Percentiles rank a stretch among this genome's conserved stretches.
Conservation (phyloP, 495 filamentous ascomycete genomes). For the Xylaria curta region DNA sequence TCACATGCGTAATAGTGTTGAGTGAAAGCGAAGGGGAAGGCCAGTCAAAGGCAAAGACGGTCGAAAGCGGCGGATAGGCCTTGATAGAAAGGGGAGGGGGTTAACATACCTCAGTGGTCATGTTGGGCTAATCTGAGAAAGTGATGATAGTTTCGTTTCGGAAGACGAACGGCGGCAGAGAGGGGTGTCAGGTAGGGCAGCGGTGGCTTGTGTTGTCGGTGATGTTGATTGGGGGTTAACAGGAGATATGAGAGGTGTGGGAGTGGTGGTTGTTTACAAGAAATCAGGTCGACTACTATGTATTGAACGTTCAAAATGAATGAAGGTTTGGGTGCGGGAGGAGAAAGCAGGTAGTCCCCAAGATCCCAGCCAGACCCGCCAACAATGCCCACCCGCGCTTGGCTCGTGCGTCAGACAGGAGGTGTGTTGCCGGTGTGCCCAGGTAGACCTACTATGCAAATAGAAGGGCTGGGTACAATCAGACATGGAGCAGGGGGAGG, state of each 20-base stretch:
- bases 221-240: constrained; percentile 32
- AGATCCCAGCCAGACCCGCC: constrained; percentile 36
- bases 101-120: constrained; percentile 72
- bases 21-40: constrained; percentile 44
- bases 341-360: constrained; percentile 39
- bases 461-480: not conserved
- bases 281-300: constrained; percentile 30
- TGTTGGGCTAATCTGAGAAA: constrained; percentile 46
- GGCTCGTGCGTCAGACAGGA: constrained; percentile 29
- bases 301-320: constrained; percentile 41
- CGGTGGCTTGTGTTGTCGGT: constrained; percentile 34
- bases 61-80: constrained; percentile 34
- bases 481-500: not conserved
- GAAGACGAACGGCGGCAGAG: constrained; percentile 36
- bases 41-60: constrained; percentile 38
- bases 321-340: constrained; percentile 45
- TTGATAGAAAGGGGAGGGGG: constrained; percentile 41
- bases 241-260: constrained; percentile 28
- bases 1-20: constrained; percentile 23
- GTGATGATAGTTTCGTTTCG: constrained; percentile 27
- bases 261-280: constrained; percentile 45
- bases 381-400: constrained; percentile 36
- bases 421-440: constrained; percentile 8
- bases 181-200: constrained; percentile 35
- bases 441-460: constrained; percentile 3